Evolutionary conservation across 257 asterid genomes (phyloP).

Genomic region (Solanum dulcamara): DNA sequence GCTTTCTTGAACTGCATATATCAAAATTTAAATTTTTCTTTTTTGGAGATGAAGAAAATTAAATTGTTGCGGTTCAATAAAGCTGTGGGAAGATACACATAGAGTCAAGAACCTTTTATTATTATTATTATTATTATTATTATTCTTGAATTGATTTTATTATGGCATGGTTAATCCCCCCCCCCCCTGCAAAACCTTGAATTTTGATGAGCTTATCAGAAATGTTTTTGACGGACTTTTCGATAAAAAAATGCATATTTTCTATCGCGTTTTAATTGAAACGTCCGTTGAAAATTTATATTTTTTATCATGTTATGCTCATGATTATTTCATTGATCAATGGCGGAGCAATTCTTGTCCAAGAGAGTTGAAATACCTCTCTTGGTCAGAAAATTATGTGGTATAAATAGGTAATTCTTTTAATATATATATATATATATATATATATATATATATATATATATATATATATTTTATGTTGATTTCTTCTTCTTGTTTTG

Average conservation of each 20-base stretch:
- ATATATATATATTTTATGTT: too few species aligned
- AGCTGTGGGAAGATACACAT: constrained; percentile 79
- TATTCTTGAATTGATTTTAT: not conserved
- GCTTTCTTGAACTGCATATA: constrained; percentile 95
- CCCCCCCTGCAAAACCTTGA: not conserved
- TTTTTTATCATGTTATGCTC: not conserved
- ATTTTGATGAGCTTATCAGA: not conserved
- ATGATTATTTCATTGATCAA: not conserved
- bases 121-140: too few species aligned
- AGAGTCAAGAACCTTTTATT: constrained; percentile 19
- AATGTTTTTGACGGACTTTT: not conserved
- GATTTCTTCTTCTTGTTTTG: too few species aligned
- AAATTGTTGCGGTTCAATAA: constrained; percentile 57
- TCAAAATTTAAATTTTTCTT: not conserved
- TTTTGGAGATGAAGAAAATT: not conserved
- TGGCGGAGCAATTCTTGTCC: not conserved
- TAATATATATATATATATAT: too few species aligned
- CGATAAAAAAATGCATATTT: not conserved
- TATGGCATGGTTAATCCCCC: not conserved
- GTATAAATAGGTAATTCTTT: not conserved
- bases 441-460: too few species aligned
- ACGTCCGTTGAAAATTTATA: not conserved
- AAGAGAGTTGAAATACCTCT: not conserved
- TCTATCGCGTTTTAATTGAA: too few species aligned
- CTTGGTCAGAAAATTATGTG: too few species aligned